Base-by-base conservation (phyloP, 371 early-diverging fungal genomes). In the Dichotomocladium elegans region DNA sequence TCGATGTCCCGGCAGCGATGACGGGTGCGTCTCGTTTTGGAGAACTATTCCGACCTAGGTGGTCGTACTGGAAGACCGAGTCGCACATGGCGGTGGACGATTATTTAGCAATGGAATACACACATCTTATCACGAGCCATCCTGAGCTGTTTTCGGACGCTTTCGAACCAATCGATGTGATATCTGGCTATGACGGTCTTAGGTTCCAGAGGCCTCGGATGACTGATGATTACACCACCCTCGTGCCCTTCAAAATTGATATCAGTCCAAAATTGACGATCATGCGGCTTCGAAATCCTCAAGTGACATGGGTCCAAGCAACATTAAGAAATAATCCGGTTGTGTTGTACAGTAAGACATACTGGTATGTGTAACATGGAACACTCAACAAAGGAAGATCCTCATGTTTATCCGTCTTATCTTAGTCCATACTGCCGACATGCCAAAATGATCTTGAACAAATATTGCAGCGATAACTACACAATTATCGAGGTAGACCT, bases 11-110 rank as follows among this genome's bases (percentile, higher is more conserved):
- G 26, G 77, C 93, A 0, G 90, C 92, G n/a, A 91, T 91, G 83
- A 91, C 91, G 19, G 97, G 96, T 27, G 91, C 83, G 8, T 81
- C 90, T 4, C 82, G 89, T 21, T 96, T 93, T 61, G 86, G 88
- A 0, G 37, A 55, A 41, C 12, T 53, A 0, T 29, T 10, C 28
- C 29, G 41, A 27, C 56, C 56, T 8, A 70, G 81, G 51, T 90
- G 89, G 87, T 49, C 31, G 4, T 89, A 89, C 51, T 76, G 71
- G 56, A 89, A 89, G 64, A 68, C 82, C 45, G 89, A 89, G 60
- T 60, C 65, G 1, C 83, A 82, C 46, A 49, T 11, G 15, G 37
- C 45, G 0, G 60, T 70, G 9, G 55, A 64, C 11, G 85, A 85
- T 25, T 88, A 75, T 44, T 33, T 84, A 17, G 69, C 71, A 26